These are phyloP conservation scores for Geotrichum fermentans DNA, from an alignment of 1,139 yeast genomes.

Conservation along the genomic window DNA sequence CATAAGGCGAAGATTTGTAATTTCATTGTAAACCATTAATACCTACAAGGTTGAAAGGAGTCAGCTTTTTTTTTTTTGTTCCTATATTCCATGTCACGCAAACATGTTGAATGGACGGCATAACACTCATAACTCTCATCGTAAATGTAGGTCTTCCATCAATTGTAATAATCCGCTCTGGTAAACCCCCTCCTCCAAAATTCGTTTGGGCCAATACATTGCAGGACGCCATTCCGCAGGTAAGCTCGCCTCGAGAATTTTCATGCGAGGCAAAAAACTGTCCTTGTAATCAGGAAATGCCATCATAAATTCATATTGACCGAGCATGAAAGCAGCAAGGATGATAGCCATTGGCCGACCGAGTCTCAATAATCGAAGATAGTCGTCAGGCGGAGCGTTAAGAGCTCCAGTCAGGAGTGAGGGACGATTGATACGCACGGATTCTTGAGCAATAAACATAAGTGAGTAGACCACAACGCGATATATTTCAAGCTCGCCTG, in stretches of 20 bases:
- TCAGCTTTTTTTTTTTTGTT: too few relatives aligned
- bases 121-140: too few relatives aligned
- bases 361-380: background rate
- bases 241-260: slow-evolving; percentile 2
- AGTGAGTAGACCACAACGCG: slow-evolving; percentile 10
- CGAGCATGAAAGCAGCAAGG: slow-evolving; percentile 10
- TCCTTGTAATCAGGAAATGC: slow-evolving; percentile 8
- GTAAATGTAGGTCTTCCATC: slow-evolving; percentile 1
- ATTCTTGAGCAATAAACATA: slow-evolving; percentile 7
- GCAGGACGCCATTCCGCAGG: slow-evolving; percentile 11
- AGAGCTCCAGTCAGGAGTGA: slow-evolving; percentile 6
- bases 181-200: slow-evolving; percentile 2
- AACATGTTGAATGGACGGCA: too few relatives aligned
- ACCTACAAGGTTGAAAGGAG: background rate
- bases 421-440: slow-evolving; percentile 1
- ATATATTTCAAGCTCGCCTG: slow-evolving; percentile 10
- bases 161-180: slow-evolving; percentile 3
- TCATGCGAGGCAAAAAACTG: slow-evolving; percentile 4
- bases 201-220: slow-evolving; percentile 15
- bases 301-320: slow-evolving; percentile 11
- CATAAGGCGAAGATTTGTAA: too few relatives aligned
- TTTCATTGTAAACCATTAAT: too few relatives aligned
- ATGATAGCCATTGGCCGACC: slow-evolving; percentile 13
- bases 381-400: slow-evolving; percentile 15
- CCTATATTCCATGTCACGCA: too few relatives aligned